Conservation (phyloP, 2,329 filamentous ascomycete species). For the Pseudogymnoascus sp. region DNA sequence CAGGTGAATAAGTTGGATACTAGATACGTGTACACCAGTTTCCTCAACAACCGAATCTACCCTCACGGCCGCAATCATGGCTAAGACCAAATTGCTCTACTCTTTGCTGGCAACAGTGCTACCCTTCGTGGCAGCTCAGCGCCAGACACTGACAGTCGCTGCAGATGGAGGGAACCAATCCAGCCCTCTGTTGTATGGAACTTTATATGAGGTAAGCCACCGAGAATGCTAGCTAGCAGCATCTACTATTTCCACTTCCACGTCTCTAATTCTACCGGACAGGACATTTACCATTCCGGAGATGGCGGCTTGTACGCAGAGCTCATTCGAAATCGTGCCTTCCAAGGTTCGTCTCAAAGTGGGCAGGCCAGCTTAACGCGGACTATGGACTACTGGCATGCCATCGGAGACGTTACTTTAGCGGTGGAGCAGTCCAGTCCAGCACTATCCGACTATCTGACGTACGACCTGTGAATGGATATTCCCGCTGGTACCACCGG, state of each 20-base stretch:
- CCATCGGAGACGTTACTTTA: constrained; percentile 30
- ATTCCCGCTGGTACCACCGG: constrained; percentile 16
- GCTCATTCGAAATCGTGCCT: constrained; percentile 58
- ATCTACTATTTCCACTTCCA: not conserved
- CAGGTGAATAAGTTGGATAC: not conserved
- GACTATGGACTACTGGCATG: constrained; percentile 38
- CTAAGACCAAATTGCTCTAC: not conserved
- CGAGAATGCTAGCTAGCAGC: not conserved
- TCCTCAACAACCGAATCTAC: not conserved
- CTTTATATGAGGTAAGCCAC: constrained; percentile 16
- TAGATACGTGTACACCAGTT: not conserved
- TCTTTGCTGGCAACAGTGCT: not conserved
- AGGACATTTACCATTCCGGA: constrained; percentile 27
- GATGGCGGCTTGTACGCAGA: constrained; percentile 67
- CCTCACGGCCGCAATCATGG: not conserved
- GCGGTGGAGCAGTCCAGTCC: constrained; percentile 15
- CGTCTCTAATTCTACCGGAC: not conserved
- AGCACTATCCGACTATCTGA: not conserved
- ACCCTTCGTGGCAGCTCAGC: not conserved
- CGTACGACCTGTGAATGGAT: constrained; percentile 1
- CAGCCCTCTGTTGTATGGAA: constrained; percentile 17
- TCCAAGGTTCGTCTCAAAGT: constrained; percentile 38
- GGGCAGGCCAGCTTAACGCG: constrained; percentile 36
- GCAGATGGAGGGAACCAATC: constrained; percentile 17
- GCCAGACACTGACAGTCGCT: constrained; percentile 12